Percentiles rank a stretch among this genome's conserved stretches.
These are phyloP conservation scores for Vitis rotundifolia DNA, from an alignment of 164 flowering plant species.

Conservation along the genomic window DNA sequence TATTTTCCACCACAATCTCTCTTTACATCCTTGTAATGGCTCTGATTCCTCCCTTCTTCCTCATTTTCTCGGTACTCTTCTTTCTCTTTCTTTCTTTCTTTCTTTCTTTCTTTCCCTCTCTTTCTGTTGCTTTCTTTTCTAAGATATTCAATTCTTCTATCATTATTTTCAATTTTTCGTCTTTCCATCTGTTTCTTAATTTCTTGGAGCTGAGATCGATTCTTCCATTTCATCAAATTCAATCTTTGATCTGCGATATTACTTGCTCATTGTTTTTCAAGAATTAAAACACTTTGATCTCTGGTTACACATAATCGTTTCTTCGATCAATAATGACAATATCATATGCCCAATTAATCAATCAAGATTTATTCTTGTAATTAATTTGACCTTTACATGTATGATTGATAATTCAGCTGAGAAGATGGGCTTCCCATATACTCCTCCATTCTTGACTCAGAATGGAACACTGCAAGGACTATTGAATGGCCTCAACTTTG, in stretches of 20 bases:
- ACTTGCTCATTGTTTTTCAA: too few relatives aligned
- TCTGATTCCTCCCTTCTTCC: constrained; percentile 52
- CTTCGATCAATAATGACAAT: too few relatives aligned
- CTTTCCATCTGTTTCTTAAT: neutral
- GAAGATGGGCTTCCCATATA: constrained; percentile 52
- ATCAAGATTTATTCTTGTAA: too few relatives aligned
- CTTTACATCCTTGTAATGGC: constrained; percentile 49
- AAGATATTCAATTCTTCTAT: too few relatives aligned
- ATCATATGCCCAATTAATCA: too few relatives aligned
- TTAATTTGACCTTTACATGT: too few relatives aligned
- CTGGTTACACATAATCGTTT: too few relatives aligned
- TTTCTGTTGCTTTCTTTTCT: neutral
- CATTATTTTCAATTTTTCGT: neutral
- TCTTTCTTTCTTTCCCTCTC: constrained; percentile 1
- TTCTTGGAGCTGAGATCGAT: neutral
- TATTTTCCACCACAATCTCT: constrained; percentile 36
- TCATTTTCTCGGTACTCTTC: constrained; percentile 55
- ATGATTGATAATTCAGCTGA: constrained; percentile 42
- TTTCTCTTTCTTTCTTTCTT: constrained; percentile 2
- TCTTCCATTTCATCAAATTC: too few relatives aligned
- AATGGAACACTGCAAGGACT: constrained; percentile 56
- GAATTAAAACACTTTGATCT: too few relatives aligned
- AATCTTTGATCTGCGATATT: too few relatives aligned
- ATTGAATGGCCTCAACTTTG: constrained; percentile 58
- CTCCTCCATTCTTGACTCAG: constrained; percentile 51